Evolutionary conservation across 1,284 basidiomycete genomes (phyloP).

Genomic region (Ustilago lituana): DNA sequence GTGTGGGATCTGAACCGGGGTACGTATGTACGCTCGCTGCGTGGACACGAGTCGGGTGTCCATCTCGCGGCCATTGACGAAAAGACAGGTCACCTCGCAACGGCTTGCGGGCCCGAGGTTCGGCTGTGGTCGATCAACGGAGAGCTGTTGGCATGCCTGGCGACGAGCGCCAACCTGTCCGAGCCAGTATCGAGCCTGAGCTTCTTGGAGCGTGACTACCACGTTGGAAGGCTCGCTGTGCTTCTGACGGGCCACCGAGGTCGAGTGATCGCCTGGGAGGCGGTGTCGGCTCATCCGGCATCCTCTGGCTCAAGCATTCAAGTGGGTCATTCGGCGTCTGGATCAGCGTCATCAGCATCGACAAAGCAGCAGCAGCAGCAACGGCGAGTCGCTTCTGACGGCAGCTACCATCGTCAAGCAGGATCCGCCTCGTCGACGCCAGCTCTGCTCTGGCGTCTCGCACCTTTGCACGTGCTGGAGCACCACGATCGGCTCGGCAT

Average conservation of each 20-base stretch:
- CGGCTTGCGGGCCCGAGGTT: constrained; percentile 76
- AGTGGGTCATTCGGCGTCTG: constrained; percentile 7
- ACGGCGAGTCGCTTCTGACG: constrained; percentile 16
- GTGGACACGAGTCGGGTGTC: constrained; percentile 71
- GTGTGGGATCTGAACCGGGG: constrained; percentile 88
- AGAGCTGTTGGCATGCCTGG: constrained; percentile 75
- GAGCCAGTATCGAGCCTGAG: constrained; percentile 75
- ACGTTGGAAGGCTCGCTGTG: constrained; percentile 52
- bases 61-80: constrained; percentile 82
- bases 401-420: constrained; percentile 3
- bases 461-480: constrained; percentile 50
- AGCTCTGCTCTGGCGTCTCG: constrained; percentile 35
- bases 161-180: constrained; percentile 69
- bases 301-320: neutral
- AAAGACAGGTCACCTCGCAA: constrained; percentile 83
- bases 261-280: constrained; percentile 59
- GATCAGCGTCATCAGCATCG: constrained; percentile 1
- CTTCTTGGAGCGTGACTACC: constrained; percentile 79
- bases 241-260: constrained; percentile 64
- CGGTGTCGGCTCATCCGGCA: constrained; percentile 42
- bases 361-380: constrained; percentile 8
- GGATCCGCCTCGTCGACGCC: neutral
- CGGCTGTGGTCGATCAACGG: constrained; percentile 85
- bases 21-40: constrained; percentile 54
- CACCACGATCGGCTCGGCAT: constrained; percentile 39